phyloP scores from a whole-genome alignment of 441 rosid genomes.

The Syzygium malaccense region DNA sequence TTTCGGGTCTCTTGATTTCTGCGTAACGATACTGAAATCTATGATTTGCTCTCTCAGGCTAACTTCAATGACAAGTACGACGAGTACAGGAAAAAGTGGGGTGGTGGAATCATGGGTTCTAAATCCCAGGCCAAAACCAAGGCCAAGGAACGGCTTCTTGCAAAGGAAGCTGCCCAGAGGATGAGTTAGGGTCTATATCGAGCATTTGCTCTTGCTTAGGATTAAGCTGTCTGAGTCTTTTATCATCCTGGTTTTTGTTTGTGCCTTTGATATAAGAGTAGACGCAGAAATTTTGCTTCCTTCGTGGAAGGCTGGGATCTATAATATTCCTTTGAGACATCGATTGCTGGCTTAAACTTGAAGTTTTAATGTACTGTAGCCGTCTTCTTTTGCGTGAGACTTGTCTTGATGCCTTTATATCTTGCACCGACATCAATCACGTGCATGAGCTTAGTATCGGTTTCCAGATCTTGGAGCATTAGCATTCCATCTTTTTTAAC shows the following conservation, averaged over 20 bases:
- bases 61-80: conserved; percentile 8
- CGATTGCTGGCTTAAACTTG: not conserved
- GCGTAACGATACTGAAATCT: not conserved
- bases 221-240: not conserved
- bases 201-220: not conserved
- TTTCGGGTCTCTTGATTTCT: not conserved
- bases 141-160: conserved; percentile 1
- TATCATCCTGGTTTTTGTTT: not conserved
- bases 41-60: not conserved
- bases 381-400: not conserved
- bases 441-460: not conserved
- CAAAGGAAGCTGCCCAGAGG: conserved; percentile 6
- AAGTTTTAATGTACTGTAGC: not conserved
- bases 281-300: not conserved
- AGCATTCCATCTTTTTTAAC: not conserved
- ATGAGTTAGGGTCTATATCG: not conserved
- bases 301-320: not conserved
- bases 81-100: conserved; percentile 7
- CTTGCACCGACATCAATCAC: not conserved
- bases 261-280: not conserved
- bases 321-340: not conserved
- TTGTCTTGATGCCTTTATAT: not conserved
- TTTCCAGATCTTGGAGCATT: not conserved
- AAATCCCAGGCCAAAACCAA: conserved; percentile 8
- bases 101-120: conserved; percentile 10